Percentiles rank a stretch among this genome's conserved stretches.
These are phyloP conservation scores for Colletotrichum phormii DNA, from an alignment of 2,329 filamentous ascomycete genomes.

Conservation along the genomic window DNA sequence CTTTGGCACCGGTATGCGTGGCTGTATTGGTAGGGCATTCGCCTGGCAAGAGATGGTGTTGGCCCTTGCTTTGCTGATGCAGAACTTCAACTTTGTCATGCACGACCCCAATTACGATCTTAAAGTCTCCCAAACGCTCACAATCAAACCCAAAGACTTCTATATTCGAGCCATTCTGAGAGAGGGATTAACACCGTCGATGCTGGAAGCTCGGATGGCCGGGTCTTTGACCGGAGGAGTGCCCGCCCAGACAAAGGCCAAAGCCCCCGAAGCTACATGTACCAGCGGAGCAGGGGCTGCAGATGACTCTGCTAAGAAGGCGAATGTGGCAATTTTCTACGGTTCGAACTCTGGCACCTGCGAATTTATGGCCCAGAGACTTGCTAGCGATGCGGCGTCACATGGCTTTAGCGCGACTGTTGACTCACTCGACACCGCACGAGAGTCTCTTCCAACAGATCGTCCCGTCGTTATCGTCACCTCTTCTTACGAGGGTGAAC, in stretches of 20 bases:
- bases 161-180: constrained; percentile 67
- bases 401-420: constrained; percentile 67
- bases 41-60: constrained; percentile 66
- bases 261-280: neutral
- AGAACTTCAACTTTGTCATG: constrained; percentile 74
- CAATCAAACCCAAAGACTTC: constrained; percentile 71
- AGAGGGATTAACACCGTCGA: constrained; percentile 50
- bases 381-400: constrained; percentile 65
- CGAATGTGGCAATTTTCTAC: constrained; percentile 70
- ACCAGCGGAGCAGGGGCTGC: neutral
- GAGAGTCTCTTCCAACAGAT: constrained; percentile 65
- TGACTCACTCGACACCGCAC: constrained; percentile 68
- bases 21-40: constrained; percentile 64
- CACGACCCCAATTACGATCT: constrained; percentile 69
- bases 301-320: constrained; percentile 35
- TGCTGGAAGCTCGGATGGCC: constrained; percentile 58
- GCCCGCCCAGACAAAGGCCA: neutral
- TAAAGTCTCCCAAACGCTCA: constrained; percentile 64
- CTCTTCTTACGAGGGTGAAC: constrained; percentile 77
- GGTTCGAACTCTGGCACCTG: constrained; percentile 80
- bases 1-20: constrained; percentile 64
- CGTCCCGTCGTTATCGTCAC: constrained; percentile 73
- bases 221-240: constrained; percentile 42
- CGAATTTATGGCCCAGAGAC: constrained; percentile 70
- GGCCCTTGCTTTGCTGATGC: constrained; percentile 65